Evolutionary conservation across 129 eudicot genomes (phyloP).

Genomic region (Erigeron canadensis): DNA sequence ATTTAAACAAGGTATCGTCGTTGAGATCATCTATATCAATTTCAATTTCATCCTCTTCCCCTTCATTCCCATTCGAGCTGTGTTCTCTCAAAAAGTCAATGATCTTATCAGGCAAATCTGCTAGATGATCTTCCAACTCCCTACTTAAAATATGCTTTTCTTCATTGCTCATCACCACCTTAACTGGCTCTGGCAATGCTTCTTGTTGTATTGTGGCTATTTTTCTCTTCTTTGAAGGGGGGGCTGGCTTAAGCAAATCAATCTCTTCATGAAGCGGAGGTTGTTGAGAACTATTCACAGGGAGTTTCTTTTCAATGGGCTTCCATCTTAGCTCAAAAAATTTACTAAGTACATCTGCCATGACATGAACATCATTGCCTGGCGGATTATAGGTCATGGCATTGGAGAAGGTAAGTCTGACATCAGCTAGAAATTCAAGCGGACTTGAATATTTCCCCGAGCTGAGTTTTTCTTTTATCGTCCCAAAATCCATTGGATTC

Average conservation of each 20-base stretch:
- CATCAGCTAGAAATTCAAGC: conserved; percentile 64
- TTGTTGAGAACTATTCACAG: conserved; percentile 28
- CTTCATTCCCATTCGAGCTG: conserved; percentile 49
- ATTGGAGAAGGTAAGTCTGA: conserved; percentile 72
- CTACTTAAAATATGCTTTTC: conserved; percentile 54
- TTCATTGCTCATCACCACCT: conserved; percentile 51
- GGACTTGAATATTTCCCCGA: conserved; percentile 54
- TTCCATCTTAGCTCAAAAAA: conserved; percentile 71
- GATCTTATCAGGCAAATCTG: conserved; percentile 62
- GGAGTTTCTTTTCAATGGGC: conserved; percentile 62
- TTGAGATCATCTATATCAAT: conserved; percentile 74
- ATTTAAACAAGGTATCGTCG: conserved; percentile 49
- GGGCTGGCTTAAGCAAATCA: conserved; percentile 42
- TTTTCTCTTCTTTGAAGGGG: conserved; percentile 63
- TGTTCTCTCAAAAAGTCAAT: conserved; percentile 56
- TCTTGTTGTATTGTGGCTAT: conserved; percentile 35
- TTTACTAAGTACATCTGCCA: conserved; percentile 62
- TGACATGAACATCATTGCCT: conserved; percentile 57
- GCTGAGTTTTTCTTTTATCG: conserved; percentile 56
- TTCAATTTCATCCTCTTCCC: conserved; percentile 79
- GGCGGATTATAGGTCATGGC: conserved; percentile 88
- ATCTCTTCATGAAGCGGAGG: conserved; percentile 34
- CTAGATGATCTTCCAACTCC: conserved; percentile 51
- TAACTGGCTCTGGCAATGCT: conserved; percentile 44
- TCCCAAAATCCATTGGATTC: conserved; percentile 90